These are phyloP conservation scores for Neckera pumila DNA, from an alignment of 225 moss, liverwort and hornwort genomes.

Conservation along the genomic window DNA sequence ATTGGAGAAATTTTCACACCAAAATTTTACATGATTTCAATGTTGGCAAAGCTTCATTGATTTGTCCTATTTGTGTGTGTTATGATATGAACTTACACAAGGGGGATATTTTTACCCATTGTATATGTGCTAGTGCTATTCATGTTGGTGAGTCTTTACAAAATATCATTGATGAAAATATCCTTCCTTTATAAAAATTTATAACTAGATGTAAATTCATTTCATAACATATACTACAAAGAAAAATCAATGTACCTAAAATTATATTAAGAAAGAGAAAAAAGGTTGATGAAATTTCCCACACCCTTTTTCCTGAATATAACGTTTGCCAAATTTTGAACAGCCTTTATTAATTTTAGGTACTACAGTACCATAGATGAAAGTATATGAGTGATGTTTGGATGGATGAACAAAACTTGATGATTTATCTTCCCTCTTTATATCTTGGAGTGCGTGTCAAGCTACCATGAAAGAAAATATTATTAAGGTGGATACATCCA, in stretches of 20 bases:
- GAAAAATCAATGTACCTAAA: not conserved
- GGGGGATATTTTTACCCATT: no score
- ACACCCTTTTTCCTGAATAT: not conserved
- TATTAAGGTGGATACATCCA: not conserved
- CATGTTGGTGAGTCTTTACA: not conserved
- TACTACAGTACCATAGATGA: not conserved
- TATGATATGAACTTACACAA: no score
- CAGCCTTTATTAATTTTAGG: not conserved
- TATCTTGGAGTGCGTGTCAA: fast-evolving
- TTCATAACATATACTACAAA: not conserved
- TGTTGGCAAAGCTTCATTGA: no score
- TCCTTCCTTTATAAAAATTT: not conserved
- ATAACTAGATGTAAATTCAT: not conserved
- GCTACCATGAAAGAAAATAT: not conserved
- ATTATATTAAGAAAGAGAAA: not conserved
- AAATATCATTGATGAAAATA: not conserved
- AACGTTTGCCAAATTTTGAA: not conserved
- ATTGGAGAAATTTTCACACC: no score
- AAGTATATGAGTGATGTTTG: not conserved
- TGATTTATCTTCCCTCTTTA: not conserved
- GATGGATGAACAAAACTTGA: not conserved
- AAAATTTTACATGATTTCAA: no score
- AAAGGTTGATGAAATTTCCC: not conserved
- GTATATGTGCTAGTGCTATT: not conserved
- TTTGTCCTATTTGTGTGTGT: no score